Evolutionary conservation across 2,329 filamentous ascomycete species (phyloP).

Genomic region (Fusarium citri): DNA sequence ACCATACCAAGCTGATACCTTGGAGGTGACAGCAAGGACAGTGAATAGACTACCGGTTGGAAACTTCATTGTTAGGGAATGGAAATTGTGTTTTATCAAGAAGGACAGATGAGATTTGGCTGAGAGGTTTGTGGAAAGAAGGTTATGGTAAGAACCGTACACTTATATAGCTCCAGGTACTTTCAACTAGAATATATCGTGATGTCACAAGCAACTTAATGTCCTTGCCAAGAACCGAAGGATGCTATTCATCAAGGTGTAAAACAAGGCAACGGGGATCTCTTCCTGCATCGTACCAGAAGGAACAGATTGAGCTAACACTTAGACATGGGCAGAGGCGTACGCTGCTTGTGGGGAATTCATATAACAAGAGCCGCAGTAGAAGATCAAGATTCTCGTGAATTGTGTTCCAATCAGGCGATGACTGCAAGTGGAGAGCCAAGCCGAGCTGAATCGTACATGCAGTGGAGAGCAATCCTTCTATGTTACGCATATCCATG

Average conservation of each 20-base stretch:
- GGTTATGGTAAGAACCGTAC: no score
- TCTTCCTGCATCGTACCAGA: neutral
- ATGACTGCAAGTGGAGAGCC: neutral
- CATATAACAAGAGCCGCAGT: neutral
- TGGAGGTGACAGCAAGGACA: neutral
- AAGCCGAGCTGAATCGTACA: neutral
- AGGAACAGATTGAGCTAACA: neutral
- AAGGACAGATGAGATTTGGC: neutral
- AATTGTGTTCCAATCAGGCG: neutral
- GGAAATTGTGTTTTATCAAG: neutral
- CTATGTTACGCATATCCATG: neutral
- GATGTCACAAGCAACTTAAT: neutral
- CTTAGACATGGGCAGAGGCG: no score
- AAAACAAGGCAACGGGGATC: neutral
- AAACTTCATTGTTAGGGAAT: neutral
- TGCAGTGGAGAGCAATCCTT: neutral
- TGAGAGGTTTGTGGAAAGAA: neutral
- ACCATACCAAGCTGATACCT: neutral
- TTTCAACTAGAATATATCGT: neutral
- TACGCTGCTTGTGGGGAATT: neutral
- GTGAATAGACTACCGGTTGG: neutral
- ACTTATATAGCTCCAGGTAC: neutral
- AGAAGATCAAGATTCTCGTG: neutral
- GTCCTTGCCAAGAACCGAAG: neutral
- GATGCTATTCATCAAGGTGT: neutral